A percentile compares a stretch with the other conserved stretches of the same genome.
These are phyloP conservation scores for Erodium trifolium DNA, from an alignment of 441 rosid genomes.

Conservation along the genomic window DNA sequence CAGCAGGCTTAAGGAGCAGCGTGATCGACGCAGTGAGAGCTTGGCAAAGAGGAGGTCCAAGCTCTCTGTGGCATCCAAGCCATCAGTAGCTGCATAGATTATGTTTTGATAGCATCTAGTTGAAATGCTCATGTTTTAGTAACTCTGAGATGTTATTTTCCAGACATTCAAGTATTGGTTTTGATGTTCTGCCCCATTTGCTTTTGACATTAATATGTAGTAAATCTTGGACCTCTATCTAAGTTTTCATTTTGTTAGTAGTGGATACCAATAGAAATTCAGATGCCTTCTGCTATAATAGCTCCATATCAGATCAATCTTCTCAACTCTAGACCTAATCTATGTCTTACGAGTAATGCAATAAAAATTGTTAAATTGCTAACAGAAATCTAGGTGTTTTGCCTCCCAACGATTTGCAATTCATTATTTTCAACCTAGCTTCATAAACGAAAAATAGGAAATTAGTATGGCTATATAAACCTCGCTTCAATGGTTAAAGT, in stretches of 20 bases:
- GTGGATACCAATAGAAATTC: too few species aligned
- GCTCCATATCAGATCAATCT: too few species aligned
- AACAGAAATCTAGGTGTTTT: too few species aligned
- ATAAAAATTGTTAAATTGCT: too few species aligned
- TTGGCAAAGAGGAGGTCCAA: constrained; percentile 65
- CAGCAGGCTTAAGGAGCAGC: constrained; percentile 57
- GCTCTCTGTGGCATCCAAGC: constrained; percentile 58
- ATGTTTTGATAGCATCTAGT: constrained; percentile 6
- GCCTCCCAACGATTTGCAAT: too few species aligned
- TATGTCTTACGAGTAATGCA: too few species aligned
- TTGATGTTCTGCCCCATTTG: neutral
- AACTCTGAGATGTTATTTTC: neutral
- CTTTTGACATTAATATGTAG: neutral
- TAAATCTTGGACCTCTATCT: neutral
- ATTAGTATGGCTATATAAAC: too few species aligned
- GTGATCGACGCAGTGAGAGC: constrained; percentile 60
- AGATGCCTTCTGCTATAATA: too few species aligned
- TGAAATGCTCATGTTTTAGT: neutral
- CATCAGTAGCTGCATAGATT: constrained; percentile 23
- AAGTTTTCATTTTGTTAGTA: neutral
- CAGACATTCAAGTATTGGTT: neutral
- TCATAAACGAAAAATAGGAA: too few species aligned
- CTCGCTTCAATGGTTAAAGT: too few species aligned
- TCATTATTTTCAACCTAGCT: too few species aligned
- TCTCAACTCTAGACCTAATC: too few species aligned